Evolutionary conservation across 495 filamentous ascomycete genomes (phyloP), one percentile per base, ranked within the genome.

Genomic region (Penicillium angulare): DNA sequence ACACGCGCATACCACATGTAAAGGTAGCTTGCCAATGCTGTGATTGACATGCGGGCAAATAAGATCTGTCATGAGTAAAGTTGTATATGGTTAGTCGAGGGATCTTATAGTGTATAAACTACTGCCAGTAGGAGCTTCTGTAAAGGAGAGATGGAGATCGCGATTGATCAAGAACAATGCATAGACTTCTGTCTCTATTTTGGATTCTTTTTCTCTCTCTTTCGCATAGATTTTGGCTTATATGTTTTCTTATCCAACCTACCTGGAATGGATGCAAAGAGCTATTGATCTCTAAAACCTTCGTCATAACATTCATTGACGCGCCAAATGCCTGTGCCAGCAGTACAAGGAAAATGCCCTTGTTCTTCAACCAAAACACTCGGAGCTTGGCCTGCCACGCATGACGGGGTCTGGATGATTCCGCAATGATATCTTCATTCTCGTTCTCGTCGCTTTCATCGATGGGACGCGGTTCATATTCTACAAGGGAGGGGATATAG

Each of bases 221-320:
- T n/a, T 15, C 17, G 17, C 7, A 38, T 15, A 38, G 33, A 38
- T 24, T 20, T 26, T 26, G 3, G 5, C 13, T 15, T n/a, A 8
- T 7, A 17, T 7, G 7, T 16, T 16, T 10, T 10, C 0, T 34
- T 21, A 31, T 32, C 23, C 15, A 13, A 48, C 60, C 26, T 68
- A 83, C 81, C 71, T 96, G 92, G 59, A 95, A 86, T 8, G 92
- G 89, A 72, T 95, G 82, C 75, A 93, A 85, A 0, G 73, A 72
- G 26, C 81, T 89, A 49, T 87, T 80, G 3, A 86, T 75, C 61
- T 95, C 90, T 36, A 97, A 71, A 2, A 95, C 61, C 32, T 92
- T 79, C 0, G 90, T 89, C 20, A 85, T 81, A 7, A 95, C 79
- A 64, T 92, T 95, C 93, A 98, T 98, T 38, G 89, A 67, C 0